Conservation (phyloP, 2,329 filamentous ascomycete species). For the Pseudogymnoascus destructans region DNA sequence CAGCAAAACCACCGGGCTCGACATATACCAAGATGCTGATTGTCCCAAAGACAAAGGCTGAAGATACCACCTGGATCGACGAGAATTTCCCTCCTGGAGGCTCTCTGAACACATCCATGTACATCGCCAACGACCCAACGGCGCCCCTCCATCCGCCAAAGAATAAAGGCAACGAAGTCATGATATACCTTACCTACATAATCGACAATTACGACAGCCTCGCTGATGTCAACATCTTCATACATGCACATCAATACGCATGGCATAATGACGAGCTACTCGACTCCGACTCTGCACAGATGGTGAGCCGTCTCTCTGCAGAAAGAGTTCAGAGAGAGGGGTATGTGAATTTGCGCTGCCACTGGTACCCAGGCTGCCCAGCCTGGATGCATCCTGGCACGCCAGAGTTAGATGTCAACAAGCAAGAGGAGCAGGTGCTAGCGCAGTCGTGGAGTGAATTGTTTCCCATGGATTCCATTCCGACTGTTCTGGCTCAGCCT, state of each 20-base stretch:
- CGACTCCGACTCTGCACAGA: conserved; percentile 18
- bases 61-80: conserved; percentile 18
- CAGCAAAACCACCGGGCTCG: conserved; percentile 12
- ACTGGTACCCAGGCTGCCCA: conserved; percentile 44
- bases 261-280: conserved; percentile 23
- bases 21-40: conserved; percentile 18
- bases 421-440: conserved; percentile 34
- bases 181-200: conserved; percentile 37
- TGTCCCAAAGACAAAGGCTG: conserved; percentile 14
- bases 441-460: conserved; percentile 35
- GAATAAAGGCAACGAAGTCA: conserved; percentile 29
- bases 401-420: conserved; percentile 28
- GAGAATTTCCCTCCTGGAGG: conserved; percentile 16
- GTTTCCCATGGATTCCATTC: conserved; percentile 33
- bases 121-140: conserved; percentile 19
- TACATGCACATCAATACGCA: conserved; percentile 35
- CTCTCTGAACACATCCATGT: conserved; percentile 12
- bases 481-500: conserved; percentile 38
- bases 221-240: conserved; percentile 23
- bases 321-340: conserved; percentile 35
- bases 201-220: conserved; percentile 48
- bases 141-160: conserved; percentile 36
- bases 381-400: conserved; percentile 40
- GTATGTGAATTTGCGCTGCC: conserved; percentile 48
- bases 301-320: conserved; percentile 18